Evolutionary conservation across 2,329 filamentous ascomycete species (phyloP), one percentile per base, ranked within the genome.

Genomic region (Cryphonectria carpinicola): DNA sequence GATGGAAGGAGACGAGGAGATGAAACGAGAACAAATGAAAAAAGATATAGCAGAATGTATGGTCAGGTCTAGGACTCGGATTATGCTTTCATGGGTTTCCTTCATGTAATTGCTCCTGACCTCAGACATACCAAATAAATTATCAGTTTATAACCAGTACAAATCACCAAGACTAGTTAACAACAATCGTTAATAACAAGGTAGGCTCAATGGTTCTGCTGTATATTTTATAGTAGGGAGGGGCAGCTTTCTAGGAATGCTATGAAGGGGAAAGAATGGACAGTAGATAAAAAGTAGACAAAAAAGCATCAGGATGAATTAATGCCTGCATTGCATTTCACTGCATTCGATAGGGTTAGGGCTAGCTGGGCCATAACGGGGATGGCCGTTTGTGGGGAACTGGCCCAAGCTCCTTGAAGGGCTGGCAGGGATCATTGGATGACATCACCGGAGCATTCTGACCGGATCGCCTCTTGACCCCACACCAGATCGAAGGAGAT

Each of bases 371-470:
- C 22, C 37, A 8, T 8, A 28, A 63, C 52, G n/a, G 64, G 68
- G 4, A 61, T 54, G 58, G 68, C 58, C 28, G 56, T 66, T 66
- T 66, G 68, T 66, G 68, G 68, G 68, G 68, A 37, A 62, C n/a
- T 66, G 63, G 63, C 64, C 63, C 60, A 67, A 67, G 65, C 65
- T 67, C 65, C 41, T 8, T 6, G 17, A 22, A n/a, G 17, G 7
- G 19, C 8, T 5, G 32, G 39, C 66, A 68, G 56, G 58, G 56
- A 19, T 28, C 13, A 52, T 22, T 3, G 22, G 7, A 68, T 72
- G 71, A 72, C 71, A 70, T 72, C 71, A 70, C 71, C 68, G 71
- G 68, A 65, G 68, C 62, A 62, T 65, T 67, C 25, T 28, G 64
- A 65, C 70, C 70, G 70, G 66, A 58, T 64, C 37, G 39, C 35